Percentiles rank a stretch among this genome's conserved stretches.
These are phyloP conservation scores for Aspergillus ruber DNA, from an alignment of 2,329 filamentous ascomycete genomes.

Conservation along the genomic window DNA sequence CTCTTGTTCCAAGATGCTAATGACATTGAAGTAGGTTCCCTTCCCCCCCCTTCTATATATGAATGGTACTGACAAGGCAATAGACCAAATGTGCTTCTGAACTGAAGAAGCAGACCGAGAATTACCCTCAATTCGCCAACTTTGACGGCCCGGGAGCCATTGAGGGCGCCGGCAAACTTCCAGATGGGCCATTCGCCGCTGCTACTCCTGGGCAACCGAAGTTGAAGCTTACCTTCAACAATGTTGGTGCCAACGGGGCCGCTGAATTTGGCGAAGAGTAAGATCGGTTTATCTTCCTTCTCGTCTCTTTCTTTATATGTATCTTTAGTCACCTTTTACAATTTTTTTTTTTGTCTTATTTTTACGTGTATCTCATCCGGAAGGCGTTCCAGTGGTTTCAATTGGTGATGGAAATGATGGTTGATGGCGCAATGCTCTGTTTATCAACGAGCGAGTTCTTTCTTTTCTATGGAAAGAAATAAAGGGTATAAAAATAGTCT, in stretches of 20 bases:
- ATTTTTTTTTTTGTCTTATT: neutral
- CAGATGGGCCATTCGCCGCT: slow-evolving; percentile 53
- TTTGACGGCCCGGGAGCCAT: slow-evolving; percentile 45
- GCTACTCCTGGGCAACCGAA: slow-evolving; percentile 53
- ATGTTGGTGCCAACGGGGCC: slow-evolving; percentile 26
- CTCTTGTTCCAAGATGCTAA: slow-evolving; percentile 88
- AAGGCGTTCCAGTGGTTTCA: slow-evolving; percentile 18
- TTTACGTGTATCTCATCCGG: neutral
- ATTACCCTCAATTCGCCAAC: slow-evolving; percentile 52
- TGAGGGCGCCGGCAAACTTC: slow-evolving; percentile 44
- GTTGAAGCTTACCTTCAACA: slow-evolving; percentile 61
- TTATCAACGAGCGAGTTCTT: slow-evolving; percentile 12
- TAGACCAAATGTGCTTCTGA: slow-evolving; percentile 48
- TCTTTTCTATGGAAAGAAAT: too few relatives aligned
- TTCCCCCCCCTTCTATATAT: slow-evolving; percentile 3
- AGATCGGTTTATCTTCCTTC: slow-evolving; percentile 1
- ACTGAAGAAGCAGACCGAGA: slow-evolving; percentile 47
- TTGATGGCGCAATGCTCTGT: slow-evolving; percentile 18
- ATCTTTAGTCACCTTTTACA: neutral
- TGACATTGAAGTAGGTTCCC: slow-evolving; percentile 70
- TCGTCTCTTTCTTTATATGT: neutral
- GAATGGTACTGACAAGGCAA: slow-evolving; percentile 4
- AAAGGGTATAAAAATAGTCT: too few relatives aligned
- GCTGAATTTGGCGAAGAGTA: slow-evolving; percentile 15
- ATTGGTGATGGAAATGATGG: slow-evolving; percentile 15